Conservation (phyloP, 2,329 filamentous ascomycete species). For the Bipolaris cookei region DNA sequence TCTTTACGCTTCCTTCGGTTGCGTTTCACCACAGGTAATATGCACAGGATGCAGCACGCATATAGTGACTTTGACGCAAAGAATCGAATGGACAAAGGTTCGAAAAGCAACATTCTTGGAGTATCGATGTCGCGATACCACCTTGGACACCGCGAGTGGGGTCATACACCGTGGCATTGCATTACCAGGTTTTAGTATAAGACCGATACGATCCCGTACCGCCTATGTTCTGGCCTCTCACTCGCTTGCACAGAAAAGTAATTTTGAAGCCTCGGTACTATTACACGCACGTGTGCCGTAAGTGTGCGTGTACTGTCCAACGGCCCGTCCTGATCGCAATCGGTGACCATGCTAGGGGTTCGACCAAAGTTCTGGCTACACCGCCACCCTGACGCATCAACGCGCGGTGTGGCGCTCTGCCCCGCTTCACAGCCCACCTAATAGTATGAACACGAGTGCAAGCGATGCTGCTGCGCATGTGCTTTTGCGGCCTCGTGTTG, state of each 20-base stretch:
- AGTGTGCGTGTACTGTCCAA: not conserved
- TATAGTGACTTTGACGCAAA: not conserved
- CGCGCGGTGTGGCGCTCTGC: constrained; percentile 7
- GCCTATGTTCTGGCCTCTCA: not conserved
- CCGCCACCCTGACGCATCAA: constrained; percentile 1
- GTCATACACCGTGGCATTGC: not conserved
- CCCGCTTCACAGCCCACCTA: constrained; percentile 9
- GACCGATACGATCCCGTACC: no score
- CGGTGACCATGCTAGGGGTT: not conserved
- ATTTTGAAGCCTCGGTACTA: not conserved
- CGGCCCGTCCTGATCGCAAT: no score
- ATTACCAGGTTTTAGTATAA: no score
- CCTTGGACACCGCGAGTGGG: not conserved
- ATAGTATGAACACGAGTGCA: not conserved
- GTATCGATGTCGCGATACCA: not conserved
- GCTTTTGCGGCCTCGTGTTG: not conserved
- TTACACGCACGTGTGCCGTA: not conserved
- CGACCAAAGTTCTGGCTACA: not conserved
- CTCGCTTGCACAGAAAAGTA: not conserved
- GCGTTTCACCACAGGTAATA: not conserved
- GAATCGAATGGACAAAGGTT: not conserved
- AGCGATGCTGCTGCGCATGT: constrained; percentile 1
- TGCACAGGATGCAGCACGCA: not conserved
- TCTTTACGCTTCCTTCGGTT: no score
- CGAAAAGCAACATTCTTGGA: not conserved